phyloP scores from a whole-genome alignment of 169 alveolate genomes.

The Plasmodium ovale region DNA sequence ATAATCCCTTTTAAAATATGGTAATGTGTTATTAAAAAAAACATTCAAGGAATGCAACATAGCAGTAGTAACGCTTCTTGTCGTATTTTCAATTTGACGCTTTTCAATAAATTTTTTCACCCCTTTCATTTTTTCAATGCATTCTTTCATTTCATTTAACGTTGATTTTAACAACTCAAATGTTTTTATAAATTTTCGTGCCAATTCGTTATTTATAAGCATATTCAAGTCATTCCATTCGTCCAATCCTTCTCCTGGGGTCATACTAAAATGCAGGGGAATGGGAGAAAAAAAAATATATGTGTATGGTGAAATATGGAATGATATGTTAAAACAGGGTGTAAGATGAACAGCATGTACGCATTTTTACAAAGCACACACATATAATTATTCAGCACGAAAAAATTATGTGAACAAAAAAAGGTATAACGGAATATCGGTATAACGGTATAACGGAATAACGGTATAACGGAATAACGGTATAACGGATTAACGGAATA shows the following conservation, averaged over 20 bases:
- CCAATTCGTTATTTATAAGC: conserved; percentile 42
- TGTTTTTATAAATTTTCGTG: conserved; percentile 34
- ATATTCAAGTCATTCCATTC: conserved; percentile 15
- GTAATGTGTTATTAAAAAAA: conserved; percentile 43
- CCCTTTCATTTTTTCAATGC: conserved; percentile 19
- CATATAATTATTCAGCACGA: too few relatives aligned
- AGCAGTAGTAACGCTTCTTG: not conserved
- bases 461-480: too few relatives aligned
- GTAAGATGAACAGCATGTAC: too few relatives aligned
- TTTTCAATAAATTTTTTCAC: conserved; percentile 11
- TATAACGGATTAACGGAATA: too few relatives aligned
- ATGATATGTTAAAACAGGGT: too few relatives aligned
- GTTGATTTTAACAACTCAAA: conserved; percentile 28
- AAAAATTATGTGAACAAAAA: not conserved
- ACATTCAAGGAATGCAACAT: conserved; percentile 5
- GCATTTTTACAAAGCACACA: too few relatives aligned
- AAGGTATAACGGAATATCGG: too few relatives aligned
- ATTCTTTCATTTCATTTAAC: conserved; percentile 28
- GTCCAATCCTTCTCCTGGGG: conserved; percentile 13
- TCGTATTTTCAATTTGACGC: not conserved
- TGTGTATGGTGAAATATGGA: too few relatives aligned
- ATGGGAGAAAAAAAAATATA: not conserved
- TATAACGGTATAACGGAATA: not conserved
- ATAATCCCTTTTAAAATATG: conserved; percentile 44
- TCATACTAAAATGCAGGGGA: conserved; percentile 11